Evolutionary conservation across 805 yeast species (phyloP).

Genomic region (Saccharomycopsis microspora): DNA sequence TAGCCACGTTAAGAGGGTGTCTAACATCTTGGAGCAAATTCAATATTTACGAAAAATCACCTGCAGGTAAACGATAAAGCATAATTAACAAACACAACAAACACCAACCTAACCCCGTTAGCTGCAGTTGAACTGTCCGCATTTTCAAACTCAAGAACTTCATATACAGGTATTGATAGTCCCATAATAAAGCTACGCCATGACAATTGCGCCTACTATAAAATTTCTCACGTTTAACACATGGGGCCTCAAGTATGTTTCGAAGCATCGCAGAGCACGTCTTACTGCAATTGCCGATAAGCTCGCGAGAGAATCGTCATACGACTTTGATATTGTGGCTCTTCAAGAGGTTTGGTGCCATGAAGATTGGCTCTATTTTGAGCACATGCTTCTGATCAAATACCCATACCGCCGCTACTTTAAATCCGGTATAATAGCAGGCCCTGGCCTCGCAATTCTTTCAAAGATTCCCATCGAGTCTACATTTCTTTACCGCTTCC

Average conservation of each 20-base stretch:
- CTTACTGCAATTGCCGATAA: constrained; percentile 63
- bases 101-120: too few relatives aligned
- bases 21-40: too few relatives aligned
- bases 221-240: constrained; percentile 60
- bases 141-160: too few relatives aligned
- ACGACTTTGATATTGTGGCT: constrained; percentile 72
- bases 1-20: too few relatives aligned
- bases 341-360: constrained; percentile 92
- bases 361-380: constrained; percentile 68
- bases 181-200: not conserved
- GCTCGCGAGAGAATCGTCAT: constrained; percentile 30
- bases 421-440: constrained; percentile 76
- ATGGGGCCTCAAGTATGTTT: constrained; percentile 84
- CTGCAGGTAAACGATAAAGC: too few relatives aligned
- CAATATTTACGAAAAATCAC: too few relatives aligned
- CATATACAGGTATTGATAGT: too few relatives aligned
- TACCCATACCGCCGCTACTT: constrained; percentile 63
- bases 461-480: constrained; percentile 76
- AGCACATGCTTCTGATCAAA: constrained; percentile 27
- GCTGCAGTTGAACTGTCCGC: too few relatives aligned
- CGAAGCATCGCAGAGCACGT: constrained; percentile 57
- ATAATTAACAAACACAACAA: too few relatives aligned
- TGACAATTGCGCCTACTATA: constrained; percentile 19
- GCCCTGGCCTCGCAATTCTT: constrained; percentile 84
- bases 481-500: constrained; percentile 73